These are phyloP conservation scores for Colletotrichum lentis DNA, from an alignment of 2,329 filamentous ascomycete species.

Conservation along the genomic window DNA sequence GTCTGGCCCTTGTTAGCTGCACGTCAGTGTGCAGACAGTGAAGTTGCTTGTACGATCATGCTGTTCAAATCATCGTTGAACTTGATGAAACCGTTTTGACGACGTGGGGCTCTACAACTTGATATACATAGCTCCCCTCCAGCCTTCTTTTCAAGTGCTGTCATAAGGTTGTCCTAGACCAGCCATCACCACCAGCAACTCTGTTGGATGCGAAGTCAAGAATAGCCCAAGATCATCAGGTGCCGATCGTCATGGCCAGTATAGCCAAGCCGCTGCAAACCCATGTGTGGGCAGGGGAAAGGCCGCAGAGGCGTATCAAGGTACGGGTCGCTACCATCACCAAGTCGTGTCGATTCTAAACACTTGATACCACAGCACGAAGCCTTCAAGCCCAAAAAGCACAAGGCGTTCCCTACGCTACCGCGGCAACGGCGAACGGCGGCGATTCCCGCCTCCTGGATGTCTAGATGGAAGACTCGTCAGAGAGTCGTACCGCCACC, in stretches of 20 bases:
- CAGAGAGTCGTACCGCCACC: neutral
- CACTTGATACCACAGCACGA: conserved; percentile 1
- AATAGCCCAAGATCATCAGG: neutral
- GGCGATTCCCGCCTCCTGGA: conserved; percentile 14
- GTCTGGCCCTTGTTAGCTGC: neutral
- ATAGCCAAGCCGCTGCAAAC: conserved; percentile 10
- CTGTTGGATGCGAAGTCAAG: conserved; percentile 9
- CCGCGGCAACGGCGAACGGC: neutral
- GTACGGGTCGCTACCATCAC: neutral
- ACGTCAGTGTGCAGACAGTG: too few relatives aligned
- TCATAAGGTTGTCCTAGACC: neutral
- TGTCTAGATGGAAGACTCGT: conserved; percentile 21
- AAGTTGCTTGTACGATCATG: too few relatives aligned
- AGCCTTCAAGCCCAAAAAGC: neutral
- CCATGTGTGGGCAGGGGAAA: conserved; percentile 15
- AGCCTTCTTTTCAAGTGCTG: too few relatives aligned
- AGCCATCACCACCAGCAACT: neutral
- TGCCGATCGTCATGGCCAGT: conserved; percentile 26
- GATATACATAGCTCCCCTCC: neutral
- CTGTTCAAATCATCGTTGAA: neutral
- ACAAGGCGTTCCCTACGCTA: neutral
- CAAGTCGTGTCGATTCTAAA: neutral
- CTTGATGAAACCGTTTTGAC: neutral
- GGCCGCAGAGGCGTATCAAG: conserved; percentile 5
- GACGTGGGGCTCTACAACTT: neutral